These are phyloP conservation scores for Corchorus olitorius DNA, from an alignment of 345 rosid species.

Conservation along the genomic window DNA sequence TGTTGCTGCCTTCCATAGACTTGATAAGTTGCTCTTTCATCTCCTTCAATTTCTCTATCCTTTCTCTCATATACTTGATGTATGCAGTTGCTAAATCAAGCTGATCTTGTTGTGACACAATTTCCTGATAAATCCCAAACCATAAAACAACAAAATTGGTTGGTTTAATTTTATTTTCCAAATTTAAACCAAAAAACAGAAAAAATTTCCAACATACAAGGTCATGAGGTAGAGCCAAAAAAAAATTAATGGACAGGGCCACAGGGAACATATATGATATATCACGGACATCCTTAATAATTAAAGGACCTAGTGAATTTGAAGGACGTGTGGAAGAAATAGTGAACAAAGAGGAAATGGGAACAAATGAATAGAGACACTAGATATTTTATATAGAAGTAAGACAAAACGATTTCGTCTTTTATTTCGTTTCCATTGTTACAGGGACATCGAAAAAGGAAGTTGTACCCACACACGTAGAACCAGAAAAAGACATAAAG, in stretches of 20 bases:
- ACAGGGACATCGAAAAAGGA: no score
- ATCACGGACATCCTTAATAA: no score
- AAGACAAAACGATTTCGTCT: neutral
- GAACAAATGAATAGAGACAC: neutral
- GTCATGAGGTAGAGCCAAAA: neutral
- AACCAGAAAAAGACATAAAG: neutral
- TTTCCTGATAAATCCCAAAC: constrained; percentile 26
- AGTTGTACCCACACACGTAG: neutral
- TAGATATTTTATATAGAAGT: neutral
- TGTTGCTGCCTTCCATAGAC: neutral
- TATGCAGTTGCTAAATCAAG: constrained; percentile 50
- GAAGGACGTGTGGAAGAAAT: no score
- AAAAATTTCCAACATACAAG: neutral
- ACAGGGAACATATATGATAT: no score
- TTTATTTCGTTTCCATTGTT: neutral
- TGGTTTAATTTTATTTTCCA: no score
- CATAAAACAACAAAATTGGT: neutral
- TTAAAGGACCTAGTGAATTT: no score
- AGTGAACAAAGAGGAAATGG: neutral
- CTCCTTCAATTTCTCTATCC: constrained; percentile 38
- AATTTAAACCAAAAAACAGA: neutral
- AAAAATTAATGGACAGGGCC: no score
- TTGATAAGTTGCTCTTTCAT: constrained; percentile 38
- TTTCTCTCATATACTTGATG: constrained; percentile 42
- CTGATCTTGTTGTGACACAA: constrained; percentile 42